Percentiles rank a stretch among this genome's conserved stretches.
Conservation (phyloP, 495 filamentous ascomycete species). For the Tuber microsphaerosporum region DNA sequence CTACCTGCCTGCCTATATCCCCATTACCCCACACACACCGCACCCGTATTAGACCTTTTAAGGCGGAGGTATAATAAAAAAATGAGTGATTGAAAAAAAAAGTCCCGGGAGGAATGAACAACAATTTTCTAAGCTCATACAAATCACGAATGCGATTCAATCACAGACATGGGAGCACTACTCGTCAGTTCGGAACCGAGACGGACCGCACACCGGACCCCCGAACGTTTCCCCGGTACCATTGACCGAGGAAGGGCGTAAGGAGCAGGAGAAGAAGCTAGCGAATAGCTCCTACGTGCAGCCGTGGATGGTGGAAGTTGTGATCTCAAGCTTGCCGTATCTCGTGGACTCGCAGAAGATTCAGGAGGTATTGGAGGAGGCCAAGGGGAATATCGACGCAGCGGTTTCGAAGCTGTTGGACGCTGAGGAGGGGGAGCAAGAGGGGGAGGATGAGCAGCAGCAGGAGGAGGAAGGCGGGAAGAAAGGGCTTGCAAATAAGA, state of each 20-base stretch:
- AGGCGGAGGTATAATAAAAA: neutral
- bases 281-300: conserved; percentile 45
- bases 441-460: conserved; percentile 8
- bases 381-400: conserved; percentile 55
- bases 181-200: conserved; percentile 60
- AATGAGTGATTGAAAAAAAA: neutral
- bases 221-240: conserved; percentile 45
- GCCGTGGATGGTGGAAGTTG: conserved; percentile 59
- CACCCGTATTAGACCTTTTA: conserved; percentile 1
- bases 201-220: conserved; percentile 55
- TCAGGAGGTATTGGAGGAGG: conserved; percentile 53
- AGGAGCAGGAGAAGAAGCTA: conserved; percentile 40
- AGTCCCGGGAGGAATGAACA: conserved; percentile 5
- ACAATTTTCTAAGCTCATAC: conserved; percentile 9
- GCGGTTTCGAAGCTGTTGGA: conserved; percentile 56
- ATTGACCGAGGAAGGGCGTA: conserved; percentile 36
- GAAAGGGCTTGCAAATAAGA: neutral
- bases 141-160: conserved; percentile 9
- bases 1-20: neutral
- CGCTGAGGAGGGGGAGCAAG: conserved; percentile 41
- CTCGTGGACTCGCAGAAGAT: conserved; percentile 52
- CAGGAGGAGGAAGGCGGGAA: conserved; percentile 4
- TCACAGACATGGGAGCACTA: conserved; percentile 63
- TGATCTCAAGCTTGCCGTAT: conserved; percentile 54
- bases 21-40: conserved; percentile 11